phyloP scores from a whole-genome alignment of 257 asterid genomes.

The Capsicum pubescens region DNA sequence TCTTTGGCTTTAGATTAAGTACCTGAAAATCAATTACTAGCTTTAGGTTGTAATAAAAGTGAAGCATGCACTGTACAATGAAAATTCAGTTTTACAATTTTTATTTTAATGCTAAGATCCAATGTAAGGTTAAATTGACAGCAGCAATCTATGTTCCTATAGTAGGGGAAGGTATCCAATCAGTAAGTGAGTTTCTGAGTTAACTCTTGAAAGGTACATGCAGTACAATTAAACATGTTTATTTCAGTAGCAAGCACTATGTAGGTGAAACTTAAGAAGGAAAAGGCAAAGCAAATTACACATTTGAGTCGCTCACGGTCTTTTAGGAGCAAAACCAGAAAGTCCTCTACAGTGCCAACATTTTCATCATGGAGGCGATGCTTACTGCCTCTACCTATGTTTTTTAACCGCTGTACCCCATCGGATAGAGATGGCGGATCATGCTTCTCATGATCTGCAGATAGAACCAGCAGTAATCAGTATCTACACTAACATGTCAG shows the following conservation, averaged over 20 bases:
- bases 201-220: background rate
- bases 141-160: background rate
- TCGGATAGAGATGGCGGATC: constrained; percentile 52
- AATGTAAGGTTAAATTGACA: constrained; percentile 16
- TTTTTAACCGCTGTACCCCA: constrained; percentile 46
- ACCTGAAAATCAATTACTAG: constrained; percentile 38
- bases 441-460: constrained; percentile 55
- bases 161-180: background rate
- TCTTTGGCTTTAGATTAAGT: constrained; percentile 37
- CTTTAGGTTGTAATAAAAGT: constrained; percentile 18
- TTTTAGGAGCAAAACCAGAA: constrained; percentile 50
- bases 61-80: background rate
- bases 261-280: background rate
- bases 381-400: constrained; percentile 41
- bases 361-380: constrained; percentile 34
- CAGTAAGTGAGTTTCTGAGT: background rate
- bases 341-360: constrained; percentile 54
- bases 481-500: background rate
- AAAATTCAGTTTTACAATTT: background rate
- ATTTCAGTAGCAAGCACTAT: background rate
- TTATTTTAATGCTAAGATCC: background rate
- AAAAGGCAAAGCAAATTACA: constrained; percentile 38
- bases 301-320: constrained; percentile 48
- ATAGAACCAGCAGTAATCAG: constrained; percentile 12
- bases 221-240: background rate